phyloP scores from a whole-genome alignment of 2,329 filamentous ascomycete species.

The Beauveria medogensis region DNA sequence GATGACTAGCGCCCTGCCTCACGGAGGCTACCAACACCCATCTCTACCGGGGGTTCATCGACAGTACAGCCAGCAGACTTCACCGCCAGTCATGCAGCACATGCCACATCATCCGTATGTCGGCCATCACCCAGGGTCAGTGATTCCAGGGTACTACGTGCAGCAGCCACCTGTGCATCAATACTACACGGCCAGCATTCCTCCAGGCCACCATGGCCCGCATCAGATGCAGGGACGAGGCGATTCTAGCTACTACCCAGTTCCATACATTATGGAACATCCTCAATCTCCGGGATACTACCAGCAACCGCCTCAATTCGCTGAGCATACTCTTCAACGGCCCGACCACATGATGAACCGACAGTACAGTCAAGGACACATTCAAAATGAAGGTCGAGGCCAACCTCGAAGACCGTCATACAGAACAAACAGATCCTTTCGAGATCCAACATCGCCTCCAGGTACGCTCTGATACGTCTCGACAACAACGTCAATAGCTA shows the following conservation, averaged over 20 bases:
- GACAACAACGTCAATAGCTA: not conserved
- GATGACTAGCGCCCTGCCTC: slow-evolving; percentile 32
- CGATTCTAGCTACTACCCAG: slow-evolving; percentile 28
- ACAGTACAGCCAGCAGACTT: slow-evolving; percentile 21
- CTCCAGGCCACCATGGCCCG: slow-evolving; percentile 27
- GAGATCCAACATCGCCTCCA: not conserved
- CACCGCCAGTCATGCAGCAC: slow-evolving; percentile 22
- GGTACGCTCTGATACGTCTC: not conserved
- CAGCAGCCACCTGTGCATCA: slow-evolving; percentile 30
- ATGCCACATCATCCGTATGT: slow-evolving; percentile 26
- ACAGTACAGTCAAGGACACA: not conserved
- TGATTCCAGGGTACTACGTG: slow-evolving; percentile 33
- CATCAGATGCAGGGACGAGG: slow-evolving; percentile 22
- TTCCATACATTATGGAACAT: slow-evolving; percentile 23
- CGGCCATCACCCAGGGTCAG: slow-evolving; percentile 22
- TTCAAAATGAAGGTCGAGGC: not conserved
- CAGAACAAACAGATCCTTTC: slow-evolving; percentile 1
- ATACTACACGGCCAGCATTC: slow-evolving; percentile 28
- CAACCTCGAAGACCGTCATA: not conserved
- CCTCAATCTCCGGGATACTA: slow-evolving; percentile 34
- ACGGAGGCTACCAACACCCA: slow-evolving; percentile 23
- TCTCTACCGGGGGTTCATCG: slow-evolving; percentile 21
- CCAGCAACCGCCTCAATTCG: slow-evolving; percentile 24
- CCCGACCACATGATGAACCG: not conserved
- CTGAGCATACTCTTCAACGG: slow-evolving; percentile 19